phyloP scores from a whole-genome alignment of 352 stramenopile genomes.

The Poterioochromonas sp. region DNA sequence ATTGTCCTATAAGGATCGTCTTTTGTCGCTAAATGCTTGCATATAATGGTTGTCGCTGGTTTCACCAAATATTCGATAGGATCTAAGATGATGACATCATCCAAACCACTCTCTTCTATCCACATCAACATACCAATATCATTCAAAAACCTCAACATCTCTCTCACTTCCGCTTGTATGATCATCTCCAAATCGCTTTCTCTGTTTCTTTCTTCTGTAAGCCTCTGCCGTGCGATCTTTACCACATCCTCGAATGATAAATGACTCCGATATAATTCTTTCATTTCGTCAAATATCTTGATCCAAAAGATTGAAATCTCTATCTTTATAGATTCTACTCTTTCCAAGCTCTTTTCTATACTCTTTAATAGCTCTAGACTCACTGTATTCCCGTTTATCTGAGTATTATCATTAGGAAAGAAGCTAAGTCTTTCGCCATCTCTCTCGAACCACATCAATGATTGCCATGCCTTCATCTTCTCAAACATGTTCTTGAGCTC shows the following conservation, averaged over 20 bases:
- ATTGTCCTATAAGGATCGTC: neutral
- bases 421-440: neutral
- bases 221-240: neutral
- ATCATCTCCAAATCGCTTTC: too few species aligned
- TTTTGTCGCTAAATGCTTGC: neutral
- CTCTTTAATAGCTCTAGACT: neutral
- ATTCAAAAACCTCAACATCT: neutral
- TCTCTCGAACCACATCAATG: neutral
- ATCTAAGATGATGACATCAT: conserved; percentile 15
- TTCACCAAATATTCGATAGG: conserved; percentile 1
- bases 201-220: neutral
- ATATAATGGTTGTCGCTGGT: neutral
- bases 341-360: neutral
- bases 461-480: neutral
- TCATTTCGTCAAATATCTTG: neutral
- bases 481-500: neutral
- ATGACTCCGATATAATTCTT: neutral
- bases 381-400: neutral
- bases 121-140: conserved; percentile 14
- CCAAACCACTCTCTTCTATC: neutral
- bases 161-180: too few species aligned
- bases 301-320: neutral
- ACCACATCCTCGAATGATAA: neutral
- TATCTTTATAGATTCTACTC: neutral
- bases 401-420: neutral